A percentile compares a stretch with the other conserved stretches of the same genome.
These are phyloP conservation scores for Pochonia chlamydosporia DNA, from an alignment of 2,329 filamentous ascomycete genomes.

Conservation along the genomic window DNA sequence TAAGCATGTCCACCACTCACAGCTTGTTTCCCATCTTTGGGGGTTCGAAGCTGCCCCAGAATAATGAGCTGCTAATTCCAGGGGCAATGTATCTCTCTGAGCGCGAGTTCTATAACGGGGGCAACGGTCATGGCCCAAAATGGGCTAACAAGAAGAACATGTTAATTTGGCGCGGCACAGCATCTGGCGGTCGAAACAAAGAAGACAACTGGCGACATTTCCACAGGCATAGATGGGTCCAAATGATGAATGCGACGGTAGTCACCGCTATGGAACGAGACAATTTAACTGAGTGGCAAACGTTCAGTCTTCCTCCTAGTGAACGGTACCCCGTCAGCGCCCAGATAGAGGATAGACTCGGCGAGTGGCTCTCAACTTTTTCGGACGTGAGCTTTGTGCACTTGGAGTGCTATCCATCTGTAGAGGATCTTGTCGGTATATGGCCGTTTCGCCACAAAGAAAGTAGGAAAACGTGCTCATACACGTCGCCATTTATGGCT, in stretches of 20 bases:
- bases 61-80: slow-evolving; percentile 57
- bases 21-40: slow-evolving; percentile 53
- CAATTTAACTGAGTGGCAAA: too few relatives aligned
- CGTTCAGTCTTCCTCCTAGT: too few relatives aligned
- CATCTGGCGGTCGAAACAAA: slow-evolving; percentile 43
- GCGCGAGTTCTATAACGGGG: slow-evolving; percentile 47
- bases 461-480: too few relatives aligned
- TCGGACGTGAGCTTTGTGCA: too few relatives aligned
- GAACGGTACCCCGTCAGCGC: too few relatives aligned
- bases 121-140: slow-evolving; percentile 37
- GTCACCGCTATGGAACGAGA: slow-evolving; percentile 30
- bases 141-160: slow-evolving; percentile 46
- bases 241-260: slow-evolving; percentile 53
- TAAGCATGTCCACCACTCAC: slow-evolving; percentile 40
- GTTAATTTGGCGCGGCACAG: slow-evolving; percentile 53
- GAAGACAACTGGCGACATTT: slow-evolving; percentile 51
- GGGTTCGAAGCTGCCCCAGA: slow-evolving; percentile 52
- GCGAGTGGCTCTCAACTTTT: too few relatives aligned
- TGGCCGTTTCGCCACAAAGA: too few relatives aligned
- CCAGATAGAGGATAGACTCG: too few relatives aligned
- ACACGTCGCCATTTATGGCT: not conserved
- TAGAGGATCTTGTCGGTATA: too few relatives aligned
- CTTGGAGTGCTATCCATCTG: too few relatives aligned
- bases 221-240: slow-evolving; percentile 47
- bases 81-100: slow-evolving; percentile 53